Evolutionary conservation across 345 rosid species (phyloP).

Genomic region (Corchorus capsularis): DNA sequence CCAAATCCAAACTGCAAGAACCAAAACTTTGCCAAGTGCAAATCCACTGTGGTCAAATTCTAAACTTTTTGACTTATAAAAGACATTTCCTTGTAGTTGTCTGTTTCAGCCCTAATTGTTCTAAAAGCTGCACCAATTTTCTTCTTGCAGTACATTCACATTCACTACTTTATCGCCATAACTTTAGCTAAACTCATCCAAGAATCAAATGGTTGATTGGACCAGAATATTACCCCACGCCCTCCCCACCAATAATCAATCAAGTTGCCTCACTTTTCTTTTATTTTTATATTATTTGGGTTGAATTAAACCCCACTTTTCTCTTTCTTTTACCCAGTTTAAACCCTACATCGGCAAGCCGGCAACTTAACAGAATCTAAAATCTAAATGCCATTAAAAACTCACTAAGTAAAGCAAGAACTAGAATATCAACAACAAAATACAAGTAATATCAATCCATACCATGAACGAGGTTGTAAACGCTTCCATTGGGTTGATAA

Average conservation of each 20-base stretch:
- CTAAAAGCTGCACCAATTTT: background rate
- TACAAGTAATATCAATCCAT: background rate
- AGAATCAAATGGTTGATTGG: conserved; percentile 7
- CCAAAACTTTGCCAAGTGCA: background rate
- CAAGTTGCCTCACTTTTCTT: background rate
- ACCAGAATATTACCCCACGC: background rate
- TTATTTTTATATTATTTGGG: too few relatives aligned
- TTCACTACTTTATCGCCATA: conserved; percentile 1
- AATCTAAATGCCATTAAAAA: background rate
- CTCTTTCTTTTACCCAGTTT: background rate
- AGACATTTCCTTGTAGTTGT: background rate
- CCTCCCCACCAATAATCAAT: conserved; percentile 11
- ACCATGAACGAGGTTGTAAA: conserved; percentile 93
- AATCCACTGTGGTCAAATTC: background rate
- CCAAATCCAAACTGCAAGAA: too few relatives aligned
- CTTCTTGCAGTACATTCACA: background rate
- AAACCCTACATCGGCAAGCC: background rate
- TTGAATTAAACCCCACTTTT: background rate
- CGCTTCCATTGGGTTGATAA: conserved; percentile 89
- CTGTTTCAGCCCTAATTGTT: background rate
- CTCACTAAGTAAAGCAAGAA: conserved; percentile 1
- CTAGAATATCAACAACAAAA: background rate
- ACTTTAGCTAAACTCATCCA: conserved; percentile 3
- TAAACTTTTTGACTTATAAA: background rate
- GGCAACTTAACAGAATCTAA: background rate